Conservation (phyloP, 140 eudicot genomes). For the Flaveria floridana region DNA sequence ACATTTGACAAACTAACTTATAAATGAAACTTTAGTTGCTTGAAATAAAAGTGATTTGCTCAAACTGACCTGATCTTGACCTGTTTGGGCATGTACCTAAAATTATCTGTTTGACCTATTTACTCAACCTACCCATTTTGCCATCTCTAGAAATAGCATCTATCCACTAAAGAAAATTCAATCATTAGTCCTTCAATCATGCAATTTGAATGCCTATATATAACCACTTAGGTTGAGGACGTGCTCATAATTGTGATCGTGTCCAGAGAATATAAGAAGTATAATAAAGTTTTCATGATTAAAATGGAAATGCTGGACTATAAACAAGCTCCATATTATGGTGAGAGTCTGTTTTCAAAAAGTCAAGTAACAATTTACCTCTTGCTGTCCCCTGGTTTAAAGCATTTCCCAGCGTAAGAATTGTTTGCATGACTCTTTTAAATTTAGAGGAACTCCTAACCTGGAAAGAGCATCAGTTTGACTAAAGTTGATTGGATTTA, state of each 20-base stretch:
- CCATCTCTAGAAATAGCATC: background rate
- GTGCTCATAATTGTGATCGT: background rate
- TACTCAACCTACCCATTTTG: background rate
- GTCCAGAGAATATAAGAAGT: background rate
- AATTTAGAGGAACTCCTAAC: slow-evolving; percentile 67
- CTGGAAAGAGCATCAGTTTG: slow-evolving; percentile 38
- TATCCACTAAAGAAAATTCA: background rate
- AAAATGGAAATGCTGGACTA: slow-evolving; percentile 9
- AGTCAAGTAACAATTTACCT: slow-evolving; percentile 33
- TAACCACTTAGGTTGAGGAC: slow-evolving; percentile 4
- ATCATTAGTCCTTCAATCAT: background rate
- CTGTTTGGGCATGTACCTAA: background rate
- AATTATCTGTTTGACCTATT: background rate
- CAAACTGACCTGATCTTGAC: background rate
- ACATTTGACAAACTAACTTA: background rate
- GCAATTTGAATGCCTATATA: background rate
- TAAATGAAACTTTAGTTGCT: background rate
- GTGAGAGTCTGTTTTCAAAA: background rate
- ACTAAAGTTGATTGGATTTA: slow-evolving; percentile 15
- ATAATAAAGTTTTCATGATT: background rate
- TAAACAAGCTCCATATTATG: background rate
- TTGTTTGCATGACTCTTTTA: slow-evolving; percentile 50
- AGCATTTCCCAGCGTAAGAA: slow-evolving; percentile 52
- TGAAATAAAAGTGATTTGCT: background rate
- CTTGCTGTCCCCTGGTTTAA: slow-evolving; percentile 56